Conservation (phyloP, 331 rosid species). For the Erythrophleum ivorense region DNA sequence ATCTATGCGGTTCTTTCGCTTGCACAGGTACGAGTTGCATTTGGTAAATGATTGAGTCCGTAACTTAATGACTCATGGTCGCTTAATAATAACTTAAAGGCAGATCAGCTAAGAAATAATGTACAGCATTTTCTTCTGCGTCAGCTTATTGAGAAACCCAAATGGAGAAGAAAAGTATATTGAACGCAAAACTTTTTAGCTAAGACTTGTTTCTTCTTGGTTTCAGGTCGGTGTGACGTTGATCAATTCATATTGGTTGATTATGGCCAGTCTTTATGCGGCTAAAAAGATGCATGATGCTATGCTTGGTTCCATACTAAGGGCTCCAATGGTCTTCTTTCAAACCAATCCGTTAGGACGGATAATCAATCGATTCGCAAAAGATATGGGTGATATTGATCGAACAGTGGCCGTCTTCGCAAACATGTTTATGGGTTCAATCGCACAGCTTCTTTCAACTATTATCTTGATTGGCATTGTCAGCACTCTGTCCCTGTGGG, state of each 20-base stretch:
- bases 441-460: slow-evolving; percentile 81
- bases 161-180: too few relatives aligned
- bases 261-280: slow-evolving; percentile 64
- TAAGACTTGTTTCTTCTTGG: slow-evolving; percentile 19
- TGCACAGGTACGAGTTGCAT: slow-evolving; percentile 91
- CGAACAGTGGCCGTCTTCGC: slow-evolving; percentile 54
- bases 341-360: slow-evolving; percentile 87
- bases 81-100: too few relatives aligned
- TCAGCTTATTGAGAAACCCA: too few relatives aligned
- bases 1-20: slow-evolving; percentile 69
- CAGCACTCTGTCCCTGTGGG: slow-evolving; percentile 87
- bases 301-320: slow-evolving; percentile 58
- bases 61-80: too few relatives aligned
- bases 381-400: slow-evolving; percentile 79
- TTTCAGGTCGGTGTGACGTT: slow-evolving; percentile 73
- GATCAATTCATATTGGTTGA: slow-evolving; percentile 76
- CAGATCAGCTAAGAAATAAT: too few relatives aligned
- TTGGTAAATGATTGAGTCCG: too few relatives aligned
- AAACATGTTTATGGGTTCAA: slow-evolving; percentile 65
- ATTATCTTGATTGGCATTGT: slow-evolving; percentile 78
- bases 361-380: slow-evolving; percentile 84
- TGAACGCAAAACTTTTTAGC: too few relatives aligned
- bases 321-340: slow-evolving; percentile 86
- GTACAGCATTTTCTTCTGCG: slow-evolving; percentile 13
- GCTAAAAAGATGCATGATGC: slow-evolving; percentile 74